A percentile compares a stretch with the other conserved stretches of the same genome.
Conservation (phyloP, 768 basidiomycete genomes). For the Suillus hirtellus region DNA sequence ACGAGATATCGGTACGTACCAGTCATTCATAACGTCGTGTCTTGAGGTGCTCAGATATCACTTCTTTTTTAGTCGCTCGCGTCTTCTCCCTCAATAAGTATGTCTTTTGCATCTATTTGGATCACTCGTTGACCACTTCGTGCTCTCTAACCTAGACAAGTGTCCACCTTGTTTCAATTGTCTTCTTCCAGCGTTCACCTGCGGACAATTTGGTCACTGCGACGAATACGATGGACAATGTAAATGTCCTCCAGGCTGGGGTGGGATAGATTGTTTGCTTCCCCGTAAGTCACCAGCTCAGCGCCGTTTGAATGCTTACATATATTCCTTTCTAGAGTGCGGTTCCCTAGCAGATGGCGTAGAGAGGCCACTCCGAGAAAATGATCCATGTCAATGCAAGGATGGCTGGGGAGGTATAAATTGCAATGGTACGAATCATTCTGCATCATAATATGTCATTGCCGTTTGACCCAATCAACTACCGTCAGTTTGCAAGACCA, state of each 20-base stretch:
- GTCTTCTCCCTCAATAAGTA: slow-evolving; percentile 22
- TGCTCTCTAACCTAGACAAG: slow-evolving; percentile 38
- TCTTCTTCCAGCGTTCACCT: slow-evolving; percentile 85
- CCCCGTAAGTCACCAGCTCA: slow-evolving; percentile 64
- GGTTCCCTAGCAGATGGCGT: slow-evolving; percentile 92
- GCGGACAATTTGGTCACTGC: slow-evolving; percentile 91
- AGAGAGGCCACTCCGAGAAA: slow-evolving; percentile 77
- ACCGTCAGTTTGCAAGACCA: slow-evolving; percentile 57
- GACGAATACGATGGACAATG: slow-evolving; percentile 94
- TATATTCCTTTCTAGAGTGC: slow-evolving; percentile 59
- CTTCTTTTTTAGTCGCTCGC: slow-evolving; percentile 22
- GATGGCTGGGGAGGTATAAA: slow-evolving; percentile 97
- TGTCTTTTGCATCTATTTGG: background rate
- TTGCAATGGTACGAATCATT: slow-evolving; percentile 77
- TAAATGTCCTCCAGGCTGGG: slow-evolving; percentile 96
- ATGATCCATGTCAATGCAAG: slow-evolving; percentile 81
- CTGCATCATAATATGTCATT: background rate
- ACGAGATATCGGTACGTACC: slow-evolving; percentile 28
- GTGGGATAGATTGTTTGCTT: slow-evolving; percentile 90
- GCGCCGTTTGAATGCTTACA: slow-evolving; percentile 10
- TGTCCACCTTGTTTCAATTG: slow-evolving; percentile 97
- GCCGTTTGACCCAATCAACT: background rate
- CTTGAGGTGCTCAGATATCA: slow-evolving; percentile 8
- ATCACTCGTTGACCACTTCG: background rate
- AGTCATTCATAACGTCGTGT: background rate